Conservation (phyloP, 108 stramenopile genomes). For the Fistulifera pelliculosa region DNA sequence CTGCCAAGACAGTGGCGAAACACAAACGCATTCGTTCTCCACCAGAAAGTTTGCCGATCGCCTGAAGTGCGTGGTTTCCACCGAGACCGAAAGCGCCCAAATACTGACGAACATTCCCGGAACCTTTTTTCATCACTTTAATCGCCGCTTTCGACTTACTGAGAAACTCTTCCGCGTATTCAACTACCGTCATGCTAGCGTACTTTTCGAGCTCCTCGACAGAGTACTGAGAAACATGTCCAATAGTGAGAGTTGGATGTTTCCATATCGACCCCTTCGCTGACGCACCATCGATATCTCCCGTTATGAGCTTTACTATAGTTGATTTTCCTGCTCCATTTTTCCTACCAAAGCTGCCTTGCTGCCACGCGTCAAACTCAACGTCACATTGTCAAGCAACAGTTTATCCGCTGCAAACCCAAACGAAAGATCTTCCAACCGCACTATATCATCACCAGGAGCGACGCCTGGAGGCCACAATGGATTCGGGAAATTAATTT, state of each 20-base stretch:
- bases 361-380: slow-evolving; percentile 51
- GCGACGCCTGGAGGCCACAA: slow-evolving; percentile 35
- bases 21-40: slow-evolving; percentile 84
- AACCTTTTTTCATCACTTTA: slow-evolving; percentile 25
- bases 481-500: slow-evolving; percentile 50
- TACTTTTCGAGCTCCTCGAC: slow-evolving; percentile 81
- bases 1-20: slow-evolving; percentile 67
- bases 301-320: slow-evolving; percentile 70
- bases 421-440: slow-evolving; percentile 44
- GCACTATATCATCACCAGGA: slow-evolving; percentile 7
- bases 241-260: slow-evolving; percentile 65
- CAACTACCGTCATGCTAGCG: slow-evolving; percentile 54
- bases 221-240: slow-evolving; percentile 76
- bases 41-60: slow-evolving; percentile 70
- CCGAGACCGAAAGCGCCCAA: slow-evolving; percentile 85
- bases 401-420: slow-evolving; percentile 21
- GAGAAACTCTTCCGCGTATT: slow-evolving; percentile 45
- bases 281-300: slow-evolving; percentile 48
- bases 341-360: slow-evolving; percentile 80
- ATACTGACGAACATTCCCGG: slow-evolving; percentile 64
- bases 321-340: slow-evolving; percentile 88
- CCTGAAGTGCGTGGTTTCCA: slow-evolving; percentile 67
- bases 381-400: slow-evolving; percentile 27
- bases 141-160: slow-evolving; percentile 24
- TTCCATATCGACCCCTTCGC: slow-evolving; percentile 36